Conservation (phyloP, 2,329 filamentous ascomycete genomes). For the Leptographium galeiforme region DNA sequence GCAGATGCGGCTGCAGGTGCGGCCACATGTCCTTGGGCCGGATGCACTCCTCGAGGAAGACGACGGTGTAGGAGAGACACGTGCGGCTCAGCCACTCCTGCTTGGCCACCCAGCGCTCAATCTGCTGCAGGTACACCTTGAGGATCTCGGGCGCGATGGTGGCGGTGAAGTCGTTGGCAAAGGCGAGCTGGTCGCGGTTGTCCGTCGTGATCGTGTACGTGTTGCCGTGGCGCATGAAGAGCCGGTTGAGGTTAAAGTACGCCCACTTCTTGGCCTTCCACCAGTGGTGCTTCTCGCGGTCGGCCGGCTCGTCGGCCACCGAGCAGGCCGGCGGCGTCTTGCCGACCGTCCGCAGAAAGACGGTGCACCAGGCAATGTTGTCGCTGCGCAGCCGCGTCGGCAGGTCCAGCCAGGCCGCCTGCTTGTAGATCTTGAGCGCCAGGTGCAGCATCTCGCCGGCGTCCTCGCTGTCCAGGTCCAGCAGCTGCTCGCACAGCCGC, state of each 20-base stretch:
- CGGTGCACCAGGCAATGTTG: conserved; percentile 90
- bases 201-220: conserved; percentile 63
- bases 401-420: conserved; percentile 93
- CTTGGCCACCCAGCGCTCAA: conserved; percentile 96
- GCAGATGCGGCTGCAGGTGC: conserved; percentile 83
- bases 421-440: conserved; percentile 93
- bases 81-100: conserved; percentile 89
- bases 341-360: conserved; percentile 81
- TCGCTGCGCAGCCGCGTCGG: conserved; percentile 61
- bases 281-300: conserved; percentile 91
- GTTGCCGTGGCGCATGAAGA: conserved; percentile 93
- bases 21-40: conserved; percentile 96
- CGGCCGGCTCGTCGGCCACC: conserved; percentile 64
- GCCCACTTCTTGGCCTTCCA: conserved; percentile 99
- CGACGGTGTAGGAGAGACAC: conserved; percentile 82
- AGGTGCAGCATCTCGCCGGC: conserved; percentile 94
- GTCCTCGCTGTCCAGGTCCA: conserved; percentile 83
- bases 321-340: conserved; percentile 71
- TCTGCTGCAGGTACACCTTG: conserved; percentile 84
- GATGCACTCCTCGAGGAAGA: conserved; percentile 94
- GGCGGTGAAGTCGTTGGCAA: conserved; percentile 79
- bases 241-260: conserved; percentile 90
- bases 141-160: conserved; percentile 93
- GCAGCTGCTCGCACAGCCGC: conserved; percentile 73
- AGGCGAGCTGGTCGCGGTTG: conserved; percentile 56